Evolutionary conservation across 805 yeast species (phyloP), one percentile per base, ranked within the genome.

Genomic region (Candida palmyrensis): DNA sequence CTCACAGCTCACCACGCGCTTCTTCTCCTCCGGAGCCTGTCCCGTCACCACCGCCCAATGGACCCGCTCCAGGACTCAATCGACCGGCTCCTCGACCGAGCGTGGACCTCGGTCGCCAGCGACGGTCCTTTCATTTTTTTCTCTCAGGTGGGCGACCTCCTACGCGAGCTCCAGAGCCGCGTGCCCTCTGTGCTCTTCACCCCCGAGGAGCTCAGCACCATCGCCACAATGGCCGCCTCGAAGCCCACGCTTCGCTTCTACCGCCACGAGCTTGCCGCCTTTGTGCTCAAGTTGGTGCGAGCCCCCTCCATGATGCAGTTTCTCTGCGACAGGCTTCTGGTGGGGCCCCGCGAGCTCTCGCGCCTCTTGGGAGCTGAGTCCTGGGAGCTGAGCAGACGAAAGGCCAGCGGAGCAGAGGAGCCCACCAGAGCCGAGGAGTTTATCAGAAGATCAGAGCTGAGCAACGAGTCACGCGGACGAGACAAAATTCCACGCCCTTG

Each of bases 261-360:
- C 29, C 49, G 44, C 31, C 24, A 31, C 3, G 58, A 57, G 20
- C 41, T 57, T 13, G 34, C 43, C 18, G 38, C 41, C 27, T 57
- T 60, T 35, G 9, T 60, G 6, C 32, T 53, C 14, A 50, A 45
- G 18, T 36, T 58, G 20, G 55, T 51, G 3, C 44, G 47, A 7
- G 38, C 39, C 25, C 13, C 37, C 12, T 39, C 39, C 15, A 45
- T 58, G 25, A 47, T 45, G 13, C 39, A 27, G 19, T 49, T 57
- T 19, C 33, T 60, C 2, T 24, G 12, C 5, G 53, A 51, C 5
- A 38, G 63, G 31, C 42, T 40, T n/a, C 42, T 45, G n/a, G 26
- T 51, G 3, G 29, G 23, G 11, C 20, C 19, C 9, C 13, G n/a
- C 16, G 39, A 42, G 12, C 23, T 43, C 30, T 9, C 29, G 32